These are phyloP conservation scores for Fomes fomentarius DNA, from an alignment of 1,284 basidiomycete genomes.

Conservation along the genomic window DNA sequence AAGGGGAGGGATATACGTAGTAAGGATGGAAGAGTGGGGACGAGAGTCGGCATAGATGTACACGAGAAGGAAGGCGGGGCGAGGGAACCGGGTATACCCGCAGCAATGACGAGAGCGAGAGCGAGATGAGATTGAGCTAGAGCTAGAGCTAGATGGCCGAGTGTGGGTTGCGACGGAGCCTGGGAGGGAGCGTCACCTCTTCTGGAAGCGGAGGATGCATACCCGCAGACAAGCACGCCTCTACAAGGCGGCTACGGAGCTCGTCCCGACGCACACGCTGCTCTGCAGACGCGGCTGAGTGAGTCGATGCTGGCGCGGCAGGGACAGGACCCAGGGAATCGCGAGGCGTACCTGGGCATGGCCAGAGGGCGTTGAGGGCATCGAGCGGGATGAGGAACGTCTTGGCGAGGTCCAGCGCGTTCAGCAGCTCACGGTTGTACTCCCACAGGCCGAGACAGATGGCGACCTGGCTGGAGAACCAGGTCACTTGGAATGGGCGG, in stretches of 20 bases:
- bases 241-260: slow-evolving; percentile 31
- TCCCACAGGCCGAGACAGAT: slow-evolving; percentile 72
- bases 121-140: neutral
- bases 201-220: slow-evolving; percentile 29
- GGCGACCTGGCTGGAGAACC: slow-evolving; percentile 49
- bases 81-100: neutral
- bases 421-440: slow-evolving; percentile 56
- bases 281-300: slow-evolving; percentile 17
- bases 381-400: slow-evolving; percentile 65
- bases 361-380: slow-evolving; percentile 71
- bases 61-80: neutral
- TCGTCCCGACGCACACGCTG: slow-evolving; percentile 32
- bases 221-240: slow-evolving; percentile 29
- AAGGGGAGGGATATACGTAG: slow-evolving; percentile 5
- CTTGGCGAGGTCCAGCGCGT: slow-evolving; percentile 70
- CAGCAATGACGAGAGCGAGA: neutral
- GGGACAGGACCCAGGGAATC: neutral
- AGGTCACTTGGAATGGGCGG: slow-evolving; percentile 69
- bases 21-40: no score
- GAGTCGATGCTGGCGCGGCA: neutral
- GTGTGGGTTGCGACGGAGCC: slow-evolving; percentile 21
- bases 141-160: neutral
- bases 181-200: slow-evolving; percentile 31
- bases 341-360: slow-evolving; percentile 53
- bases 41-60: neutral